Conservation (phyloP, 2,329 filamentous ascomycete species). For the Pseudogymnoascus sp. region DNA sequence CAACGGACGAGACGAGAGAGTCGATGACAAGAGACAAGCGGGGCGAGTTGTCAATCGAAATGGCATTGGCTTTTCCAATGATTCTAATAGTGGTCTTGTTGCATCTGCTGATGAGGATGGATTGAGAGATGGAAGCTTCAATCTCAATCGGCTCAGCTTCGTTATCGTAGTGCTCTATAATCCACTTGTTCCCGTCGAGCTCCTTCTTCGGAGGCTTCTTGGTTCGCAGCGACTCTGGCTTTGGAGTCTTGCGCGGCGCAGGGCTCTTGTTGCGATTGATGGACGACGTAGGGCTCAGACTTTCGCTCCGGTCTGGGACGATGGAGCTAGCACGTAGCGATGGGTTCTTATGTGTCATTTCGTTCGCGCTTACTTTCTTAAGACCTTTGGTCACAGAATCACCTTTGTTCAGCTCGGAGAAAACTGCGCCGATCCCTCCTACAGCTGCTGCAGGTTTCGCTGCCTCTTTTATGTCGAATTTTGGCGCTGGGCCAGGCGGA, state of each 20-base stretch:
- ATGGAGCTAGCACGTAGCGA: conserved; percentile 66
- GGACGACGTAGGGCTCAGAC: conserved; percentile 43
- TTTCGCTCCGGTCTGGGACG: conserved; percentile 53
- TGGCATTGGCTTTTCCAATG: conserved; percentile 91
- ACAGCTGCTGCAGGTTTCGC: conserved; percentile 35
- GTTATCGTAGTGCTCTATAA: conserved; percentile 88
- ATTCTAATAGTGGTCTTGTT: conserved; percentile 85
- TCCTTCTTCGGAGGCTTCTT: conserved; percentile 77
- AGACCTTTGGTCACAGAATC: conserved; percentile 80
- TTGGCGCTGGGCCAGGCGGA: conserved; percentile 61
- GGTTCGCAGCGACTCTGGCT: conserved; percentile 75
- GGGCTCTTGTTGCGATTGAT: conserved; percentile 67
- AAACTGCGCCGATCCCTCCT: conserved; percentile 76
- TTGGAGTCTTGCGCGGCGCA: conserved; percentile 78
- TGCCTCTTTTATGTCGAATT: conserved; percentile 47
- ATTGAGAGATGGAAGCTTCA: conserved; percentile 74
- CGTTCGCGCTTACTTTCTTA: conserved; percentile 85
- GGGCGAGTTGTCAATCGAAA: conserved; percentile 84
- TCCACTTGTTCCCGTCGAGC: conserved; percentile 87
- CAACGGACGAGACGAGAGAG: conserved; percentile 80
- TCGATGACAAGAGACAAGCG: conserved; percentile 83
- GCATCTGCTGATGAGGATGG: conserved; percentile 85
- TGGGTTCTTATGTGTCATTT: conserved; percentile 99
- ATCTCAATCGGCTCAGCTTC: conserved; percentile 67
- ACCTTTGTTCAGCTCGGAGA: conserved; percentile 84